phyloP scores from a whole-genome alignment of 208 protist species.

The Kentomonas sorsogonicus region DNA sequence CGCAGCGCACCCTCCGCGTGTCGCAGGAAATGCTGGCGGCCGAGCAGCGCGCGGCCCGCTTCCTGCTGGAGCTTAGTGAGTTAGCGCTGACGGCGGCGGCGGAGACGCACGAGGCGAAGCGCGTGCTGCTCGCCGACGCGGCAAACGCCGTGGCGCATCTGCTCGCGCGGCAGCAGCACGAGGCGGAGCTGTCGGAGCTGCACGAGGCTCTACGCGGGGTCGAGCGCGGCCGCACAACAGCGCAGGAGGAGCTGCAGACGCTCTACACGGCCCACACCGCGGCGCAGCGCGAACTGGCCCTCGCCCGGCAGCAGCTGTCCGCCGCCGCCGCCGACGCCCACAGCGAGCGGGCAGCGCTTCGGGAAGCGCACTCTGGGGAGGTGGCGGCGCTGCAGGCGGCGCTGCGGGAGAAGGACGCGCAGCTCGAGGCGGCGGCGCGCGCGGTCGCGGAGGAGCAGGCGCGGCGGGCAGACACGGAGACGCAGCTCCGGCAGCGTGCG shows the following conservation, averaged over 20 bases:
- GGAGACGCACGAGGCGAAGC: no score
- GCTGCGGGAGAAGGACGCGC: not conserved
- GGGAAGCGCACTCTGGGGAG: slow-evolving; percentile 7
- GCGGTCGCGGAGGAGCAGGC: slow-evolving; percentile 3
- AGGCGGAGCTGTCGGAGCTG: slow-evolving; percentile 12
- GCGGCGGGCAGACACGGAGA: not conserved
- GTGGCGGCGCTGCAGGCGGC: slow-evolving; percentile 5
- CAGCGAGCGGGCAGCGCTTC: not conserved
- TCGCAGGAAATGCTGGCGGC: not conserved
- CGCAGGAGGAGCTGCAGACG: no score
- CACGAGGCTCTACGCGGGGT: slow-evolving; percentile 19
- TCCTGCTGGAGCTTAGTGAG: not conserved
- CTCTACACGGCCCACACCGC: no score
- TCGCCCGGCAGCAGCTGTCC: no score
- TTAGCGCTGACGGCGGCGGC: not conserved
- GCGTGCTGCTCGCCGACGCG: no score
- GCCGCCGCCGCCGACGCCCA: no score
- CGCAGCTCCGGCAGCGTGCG: not conserved
- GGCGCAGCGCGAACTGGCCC: no score
- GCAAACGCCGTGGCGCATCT: no score
- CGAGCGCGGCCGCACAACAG: not conserved
- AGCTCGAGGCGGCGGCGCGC: slow-evolving; percentile 2
- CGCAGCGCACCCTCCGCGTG: no score
- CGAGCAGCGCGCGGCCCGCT: not conserved
- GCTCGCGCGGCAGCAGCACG: no score